Evolutionary conservation across 1,284 basidiomycete species (phyloP).

Genomic region (Cutaneotrichosporon curvatum): DNA sequence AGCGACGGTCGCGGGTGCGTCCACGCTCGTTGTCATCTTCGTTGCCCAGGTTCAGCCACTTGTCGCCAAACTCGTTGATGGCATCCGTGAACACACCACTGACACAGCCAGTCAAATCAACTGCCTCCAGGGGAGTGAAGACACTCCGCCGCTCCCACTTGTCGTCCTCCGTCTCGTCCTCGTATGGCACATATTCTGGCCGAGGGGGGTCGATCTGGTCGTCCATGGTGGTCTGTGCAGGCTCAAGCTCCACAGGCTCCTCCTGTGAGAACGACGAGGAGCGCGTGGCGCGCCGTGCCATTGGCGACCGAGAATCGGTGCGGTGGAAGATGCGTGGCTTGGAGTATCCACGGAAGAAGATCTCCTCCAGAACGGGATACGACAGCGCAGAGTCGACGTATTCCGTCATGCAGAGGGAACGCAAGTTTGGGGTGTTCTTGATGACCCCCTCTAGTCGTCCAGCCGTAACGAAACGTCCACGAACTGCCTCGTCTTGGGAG

Average conservation of each 20-base stretch:
- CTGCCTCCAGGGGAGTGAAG: conserved; percentile 64
- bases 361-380: conserved; percentile 69
- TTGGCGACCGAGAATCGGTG: conserved; percentile 11
- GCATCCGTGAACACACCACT: conserved; percentile 79
- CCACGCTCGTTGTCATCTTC: conserved; percentile 51
- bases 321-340: conserved; percentile 27
- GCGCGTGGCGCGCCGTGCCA: conserved; percentile 19
- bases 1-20: conserved; percentile 17
- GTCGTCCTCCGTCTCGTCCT: conserved; percentile 52
- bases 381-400: conserved; percentile 90
- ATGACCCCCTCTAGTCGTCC: conserved; percentile 72
- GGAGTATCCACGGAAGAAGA: conserved; percentile 66
- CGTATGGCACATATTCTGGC: conserved; percentile 41
- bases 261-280: conserved; percentile 41
- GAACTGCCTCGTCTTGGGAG: conserved; percentile 80
- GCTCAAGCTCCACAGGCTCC: conserved; percentile 2
- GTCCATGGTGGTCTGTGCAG: conserved; percentile 12
- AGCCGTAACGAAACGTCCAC: conserved; percentile 85
- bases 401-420: conserved; percentile 81
- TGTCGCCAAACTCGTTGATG: conserved; percentile 71
- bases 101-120: conserved; percentile 92
- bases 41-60: conserved; percentile 52
- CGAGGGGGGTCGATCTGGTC: conserved; percentile 27
- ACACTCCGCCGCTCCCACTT: conserved; percentile 55
- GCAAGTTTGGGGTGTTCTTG: conserved; percentile 80